Evolutionary conservation across 495 filamentous ascomycete species (phyloP).

Genomic region (Tuber indicum): DNA sequence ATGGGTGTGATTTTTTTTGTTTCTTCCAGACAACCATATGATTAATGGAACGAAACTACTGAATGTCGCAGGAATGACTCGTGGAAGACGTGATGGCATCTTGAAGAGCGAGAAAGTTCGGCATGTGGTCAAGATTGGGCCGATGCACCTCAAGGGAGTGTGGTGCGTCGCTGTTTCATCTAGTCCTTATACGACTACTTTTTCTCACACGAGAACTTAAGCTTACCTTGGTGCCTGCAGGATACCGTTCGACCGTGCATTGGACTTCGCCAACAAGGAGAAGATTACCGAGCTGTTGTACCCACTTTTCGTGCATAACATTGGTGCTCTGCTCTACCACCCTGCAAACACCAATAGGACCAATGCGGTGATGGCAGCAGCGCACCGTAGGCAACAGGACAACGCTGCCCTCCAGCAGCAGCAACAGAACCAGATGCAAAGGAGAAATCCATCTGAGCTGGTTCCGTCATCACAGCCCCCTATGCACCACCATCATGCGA

Average conservation of each 20-base stretch:
- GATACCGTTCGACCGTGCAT: constrained; percentile 93
- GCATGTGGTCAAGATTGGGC: constrained; percentile 97
- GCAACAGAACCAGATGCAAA: constrained; percentile 44
- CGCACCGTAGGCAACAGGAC: constrained; percentile 65
- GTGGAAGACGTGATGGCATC: constrained; percentile 91
- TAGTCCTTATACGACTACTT: constrained; percentile 10
- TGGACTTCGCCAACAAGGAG: constrained; percentile 98
- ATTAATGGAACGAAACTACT: constrained; percentile 97
- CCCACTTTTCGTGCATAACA: constrained; percentile 96
- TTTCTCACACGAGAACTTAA: constrained; percentile 22
- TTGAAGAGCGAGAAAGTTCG: constrained; percentile 95
- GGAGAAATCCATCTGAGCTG: constrained; percentile 37
- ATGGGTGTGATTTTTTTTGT: constrained; percentile 10
- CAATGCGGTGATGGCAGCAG: constrained; percentile 79
- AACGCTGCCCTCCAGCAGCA: constrained; percentile 44
- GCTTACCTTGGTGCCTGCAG: constrained; percentile 47
- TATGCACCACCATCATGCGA: constrained; percentile 74
- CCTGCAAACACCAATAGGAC: constrained; percentile 78
- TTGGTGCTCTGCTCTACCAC: constrained; percentile 88
- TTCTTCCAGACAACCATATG: constrained; percentile 85
- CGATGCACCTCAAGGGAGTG: constrained; percentile 97
- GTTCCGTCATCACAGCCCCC: constrained; percentile 60
- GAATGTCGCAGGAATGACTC: constrained; percentile 96
- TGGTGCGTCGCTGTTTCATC: constrained; percentile 59
- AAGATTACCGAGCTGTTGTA: constrained; percentile 96